Base-by-base conservation (phyloP, 2,329 filamentous ascomycete species). In the Sporothrix protearum region DNA sequence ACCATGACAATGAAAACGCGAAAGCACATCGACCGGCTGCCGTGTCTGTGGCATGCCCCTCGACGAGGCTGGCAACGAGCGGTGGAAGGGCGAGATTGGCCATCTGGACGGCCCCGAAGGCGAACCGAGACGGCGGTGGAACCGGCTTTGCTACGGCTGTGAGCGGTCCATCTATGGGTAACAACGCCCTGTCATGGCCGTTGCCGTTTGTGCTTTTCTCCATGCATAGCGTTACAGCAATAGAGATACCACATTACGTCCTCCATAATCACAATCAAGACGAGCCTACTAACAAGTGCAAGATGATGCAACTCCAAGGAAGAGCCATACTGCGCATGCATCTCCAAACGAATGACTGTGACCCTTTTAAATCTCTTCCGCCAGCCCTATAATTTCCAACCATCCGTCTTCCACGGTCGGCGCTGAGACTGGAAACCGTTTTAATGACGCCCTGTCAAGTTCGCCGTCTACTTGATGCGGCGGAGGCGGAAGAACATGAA, bases 111-210 rank as follows among this genome's bases (percentile, higher is more conserved):
- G 73, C 22, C 74, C 75, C n/a, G 73, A 71, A 49, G 70, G 68
- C 0, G 76, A 78, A 28, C 79, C 78, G 36, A 73, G 74, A 69
- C 73, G 76, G 72, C 16, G 33, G 2, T 69, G 76, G 49, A 76
- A 76, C 74, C 80, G 80, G 71, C 78, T 93, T 57, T 94, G 92
- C 78, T 93, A 94, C 81, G 92, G 91, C 16, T 94, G 92, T 78
- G 88, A 88, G 77, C 86, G 91, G 77, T 90, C 90, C 66, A 82
- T 88, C 64, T 81, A 84, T 69, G 85, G 85, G 71, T 89, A 78
- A 81, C n/a, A n/a, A n/a, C n/a, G n/a, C n/a, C n/a, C 0, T 6
- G 12, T 22, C 33, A 63, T 7, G n/a, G 4, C 3, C 16, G 28
- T 19, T n/a, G 14, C 19, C 33, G 22, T 28, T 28, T 63, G 3